A percentile compares a stretch with the other conserved stretches of the same genome.
These are phyloP conservation scores for Colletotrichum higginsianum DNA, from an alignment of 2,329 filamentous ascomycete genomes.

Conservation along the genomic window DNA sequence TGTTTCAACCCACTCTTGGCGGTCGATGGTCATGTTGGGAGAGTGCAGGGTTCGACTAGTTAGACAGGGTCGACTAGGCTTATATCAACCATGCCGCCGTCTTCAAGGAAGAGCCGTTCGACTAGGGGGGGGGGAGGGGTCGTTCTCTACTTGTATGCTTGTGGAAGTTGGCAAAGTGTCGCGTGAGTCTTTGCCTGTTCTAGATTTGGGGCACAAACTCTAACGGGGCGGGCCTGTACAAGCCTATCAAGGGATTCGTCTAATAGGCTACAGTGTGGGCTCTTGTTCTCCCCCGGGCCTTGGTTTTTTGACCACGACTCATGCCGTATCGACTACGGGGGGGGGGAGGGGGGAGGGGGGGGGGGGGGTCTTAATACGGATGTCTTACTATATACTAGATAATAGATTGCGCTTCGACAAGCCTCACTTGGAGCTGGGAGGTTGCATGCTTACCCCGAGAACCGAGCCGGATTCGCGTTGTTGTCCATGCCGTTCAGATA, in stretches of 20 bases:
- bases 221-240: neutral
- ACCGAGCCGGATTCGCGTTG: neutral
- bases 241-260: neutral
- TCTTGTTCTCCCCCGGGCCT: neutral
- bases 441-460: neutral
- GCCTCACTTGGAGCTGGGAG: neutral
- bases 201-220: neutral
- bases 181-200: neutral
- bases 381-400: too few relatives aligned
- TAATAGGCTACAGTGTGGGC: neutral
- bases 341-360: too few relatives aligned
- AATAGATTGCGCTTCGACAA: neutral
- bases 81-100: neutral
- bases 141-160: neutral
- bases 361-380: too few relatives aligned
- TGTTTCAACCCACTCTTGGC: constrained; percentile 39
- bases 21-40: neutral
- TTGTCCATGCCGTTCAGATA: neutral
- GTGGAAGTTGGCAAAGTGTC: neutral
- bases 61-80: neutral
- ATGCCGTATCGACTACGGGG: neutral
- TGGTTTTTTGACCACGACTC: neutral
- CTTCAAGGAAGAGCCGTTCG: neutral
- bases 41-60: neutral
- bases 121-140: neutral